Evolutionary conservation across 441 rosid genomes (phyloP).

Genomic region (Hura crepitans): DNA sequence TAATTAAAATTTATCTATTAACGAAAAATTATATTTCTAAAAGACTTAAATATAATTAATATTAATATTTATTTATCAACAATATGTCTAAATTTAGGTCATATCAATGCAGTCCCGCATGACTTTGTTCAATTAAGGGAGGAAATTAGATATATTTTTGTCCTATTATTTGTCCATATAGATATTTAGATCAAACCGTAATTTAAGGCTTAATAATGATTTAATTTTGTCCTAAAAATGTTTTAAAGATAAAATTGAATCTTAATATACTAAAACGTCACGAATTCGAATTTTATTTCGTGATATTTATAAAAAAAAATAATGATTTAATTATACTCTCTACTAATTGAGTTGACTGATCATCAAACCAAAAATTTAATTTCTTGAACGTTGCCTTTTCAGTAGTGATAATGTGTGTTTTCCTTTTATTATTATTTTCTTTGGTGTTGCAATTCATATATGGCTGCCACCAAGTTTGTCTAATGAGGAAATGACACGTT

Average conservation of each 20-base stretch:
- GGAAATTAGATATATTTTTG: conserved; percentile 7
- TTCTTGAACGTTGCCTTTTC: background rate
- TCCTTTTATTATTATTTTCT: too few species aligned
- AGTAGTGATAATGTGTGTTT: conserved; percentile 1
- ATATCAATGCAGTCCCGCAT: background rate
- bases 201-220: conserved; percentile 4
- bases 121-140: background rate
- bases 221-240: too few species aligned
- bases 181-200: background rate
- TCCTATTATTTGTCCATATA: conserved; percentile 22
- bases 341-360: conserved; percentile 7
- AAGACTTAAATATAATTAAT: too few species aligned
- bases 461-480: conserved; percentile 28
- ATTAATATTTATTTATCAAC: too few species aligned
- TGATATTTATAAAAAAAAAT: too few species aligned
- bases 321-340: conserved; percentile 16
- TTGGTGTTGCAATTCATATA: background rate
- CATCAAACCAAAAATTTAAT: conserved; percentile 20
- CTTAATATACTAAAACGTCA: too few species aligned
- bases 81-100: background rate
- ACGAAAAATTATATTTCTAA: too few species aligned
- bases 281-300: too few species aligned
- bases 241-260: too few species aligned
- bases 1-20: too few species aligned
- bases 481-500: conserved; percentile 30